Evolutionary conservation across 1,284 basidiomycete genomes (phyloP), one percentile per base, ranked within the genome.

Genomic region (Trichosporon sp.): DNA sequence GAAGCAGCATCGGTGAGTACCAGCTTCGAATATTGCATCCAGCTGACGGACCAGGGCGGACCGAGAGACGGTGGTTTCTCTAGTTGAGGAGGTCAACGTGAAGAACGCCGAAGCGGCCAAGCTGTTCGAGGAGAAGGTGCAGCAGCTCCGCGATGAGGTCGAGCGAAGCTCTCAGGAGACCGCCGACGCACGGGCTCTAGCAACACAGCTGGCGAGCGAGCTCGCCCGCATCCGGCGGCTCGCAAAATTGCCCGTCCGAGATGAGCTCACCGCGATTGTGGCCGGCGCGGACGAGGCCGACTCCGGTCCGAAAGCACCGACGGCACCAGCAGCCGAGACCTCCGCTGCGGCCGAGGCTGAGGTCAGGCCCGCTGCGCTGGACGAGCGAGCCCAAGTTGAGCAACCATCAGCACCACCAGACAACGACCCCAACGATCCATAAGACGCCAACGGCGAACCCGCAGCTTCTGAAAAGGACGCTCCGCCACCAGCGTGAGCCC

Each of bases 1-100:
- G 0, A 65, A 76, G 36, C 57, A 72, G 14, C 78, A 78, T 63
- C 58, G 66, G 77, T 79, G 40, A 61, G 74, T 70, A 3, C 16
- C 19, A 32, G 16, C 19, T 14, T 54, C 1, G 14, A 23, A 7
- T 4, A 4, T 3, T 16, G 3, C 4, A 14, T 19, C 36, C 6
- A 9, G 19, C 11, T 46, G 32, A 25, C 56, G 13, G n/a, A 1
- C 3, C 69, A 78, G 74, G 6, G 67, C 67, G 25, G 76, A 78
- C 19, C 67, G 74, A 3, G 63, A 69, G 29, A 60, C 62, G 3
- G 67, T 78, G 4, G 63, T 69, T 21, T 14, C 58, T 3, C 62
- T 74, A 2, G 70, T 73, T 4, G 64, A 74, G 16, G 69, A 72
- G 19, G 67, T 70, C 1, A 61, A 68, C 4, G 58, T 58, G n/a